These are phyloP conservation scores for Phlebopus sp. DNA, from an alignment of 1,284 basidiomycete genomes.

Conservation along the genomic window DNA sequence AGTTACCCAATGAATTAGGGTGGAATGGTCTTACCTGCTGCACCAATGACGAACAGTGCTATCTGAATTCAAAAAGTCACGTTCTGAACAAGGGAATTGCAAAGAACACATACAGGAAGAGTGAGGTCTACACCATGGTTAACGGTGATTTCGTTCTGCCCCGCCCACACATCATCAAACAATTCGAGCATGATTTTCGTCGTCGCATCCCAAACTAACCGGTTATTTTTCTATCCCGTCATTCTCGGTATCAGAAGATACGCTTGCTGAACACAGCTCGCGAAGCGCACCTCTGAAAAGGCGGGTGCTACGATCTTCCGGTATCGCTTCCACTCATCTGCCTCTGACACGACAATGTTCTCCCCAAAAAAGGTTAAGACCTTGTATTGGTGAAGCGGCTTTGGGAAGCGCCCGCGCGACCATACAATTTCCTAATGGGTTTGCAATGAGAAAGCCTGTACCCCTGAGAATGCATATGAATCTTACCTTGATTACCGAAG, in stretches of 20 bases:
- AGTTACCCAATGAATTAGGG: neutral
- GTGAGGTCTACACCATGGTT: conserved; percentile 19
- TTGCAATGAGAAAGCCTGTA: neutral
- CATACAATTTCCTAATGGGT: conserved; percentile 22
- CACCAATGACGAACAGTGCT: conserved; percentile 54
- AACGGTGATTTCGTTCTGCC: conserved; percentile 11
- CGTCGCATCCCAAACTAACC: conserved; percentile 16
- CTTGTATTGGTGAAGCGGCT: conserved; percentile 32
- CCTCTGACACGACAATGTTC: conserved; percentile 59
- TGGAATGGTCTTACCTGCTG: conserved; percentile 40
- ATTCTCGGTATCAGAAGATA: neutral
- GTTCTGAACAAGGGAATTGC: too few species aligned
- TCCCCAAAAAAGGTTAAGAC: conserved; percentile 40
- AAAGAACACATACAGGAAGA: conserved; percentile 7
- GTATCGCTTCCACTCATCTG: conserved; percentile 60
- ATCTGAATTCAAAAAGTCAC: conserved; percentile 35
- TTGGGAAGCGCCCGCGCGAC: conserved; percentile 33
- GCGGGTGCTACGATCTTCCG: conserved; percentile 45
- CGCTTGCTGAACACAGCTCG: neutral
- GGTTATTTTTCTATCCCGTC: conserved; percentile 17
- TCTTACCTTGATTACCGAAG: conserved; percentile 6
- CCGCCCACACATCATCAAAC: conserved; percentile 19
- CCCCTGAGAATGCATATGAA: neutral
- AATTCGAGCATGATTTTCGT: conserved; percentile 21
- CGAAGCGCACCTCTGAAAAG: conserved; percentile 40